Conservation (phyloP, 169 alveolate genomes). For the Theileria sp. region DNA sequence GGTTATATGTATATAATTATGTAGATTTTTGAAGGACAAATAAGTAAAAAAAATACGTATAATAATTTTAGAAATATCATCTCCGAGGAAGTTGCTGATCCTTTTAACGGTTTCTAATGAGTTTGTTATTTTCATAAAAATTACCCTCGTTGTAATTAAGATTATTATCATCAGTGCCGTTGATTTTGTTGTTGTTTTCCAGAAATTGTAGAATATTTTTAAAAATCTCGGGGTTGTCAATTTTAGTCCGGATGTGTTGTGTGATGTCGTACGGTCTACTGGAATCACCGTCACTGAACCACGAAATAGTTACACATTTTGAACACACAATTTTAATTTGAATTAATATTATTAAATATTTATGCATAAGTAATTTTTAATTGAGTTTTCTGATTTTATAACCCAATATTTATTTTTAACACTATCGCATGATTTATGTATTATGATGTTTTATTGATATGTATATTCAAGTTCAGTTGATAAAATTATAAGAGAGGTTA, state of each 20-base stretch:
- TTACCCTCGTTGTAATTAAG: slow-evolving; percentile 18
- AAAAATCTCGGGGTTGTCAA: slow-evolving; percentile 8
- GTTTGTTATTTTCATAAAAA: not conserved
- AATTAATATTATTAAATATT: not conserved
- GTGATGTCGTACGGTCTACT: slow-evolving; percentile 19
- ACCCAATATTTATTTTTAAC: not conserved
- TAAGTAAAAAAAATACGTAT: slow-evolving; percentile 27
- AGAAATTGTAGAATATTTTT: not conserved
- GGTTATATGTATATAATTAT: not conserved
- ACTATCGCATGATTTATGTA: not conserved
- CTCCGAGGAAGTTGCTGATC: slow-evolving; percentile 30
- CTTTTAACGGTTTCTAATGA: slow-evolving; percentile 5
- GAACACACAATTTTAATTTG: not conserved
- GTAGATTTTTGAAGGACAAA: not conserved
- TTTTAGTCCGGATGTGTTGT: not conserved
- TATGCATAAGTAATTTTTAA: not conserved
- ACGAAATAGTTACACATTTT: slow-evolving; percentile 11
- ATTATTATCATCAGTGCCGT: not conserved
- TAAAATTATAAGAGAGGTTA: not conserved
- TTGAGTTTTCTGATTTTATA: not conserved
- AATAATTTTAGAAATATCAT: slow-evolving; percentile 26
- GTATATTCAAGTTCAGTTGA: not conserved
- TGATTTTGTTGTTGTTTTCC: slow-evolving; percentile 2
- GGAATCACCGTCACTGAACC: slow-evolving; percentile 11
- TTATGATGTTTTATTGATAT: not conserved